Percentiles rank a stretch among this genome's conserved stretches.
Evolutionary conservation across 495 filamentous ascomycete genomes (phyloP).

Genomic region (Chaetomium tenue): DNA sequence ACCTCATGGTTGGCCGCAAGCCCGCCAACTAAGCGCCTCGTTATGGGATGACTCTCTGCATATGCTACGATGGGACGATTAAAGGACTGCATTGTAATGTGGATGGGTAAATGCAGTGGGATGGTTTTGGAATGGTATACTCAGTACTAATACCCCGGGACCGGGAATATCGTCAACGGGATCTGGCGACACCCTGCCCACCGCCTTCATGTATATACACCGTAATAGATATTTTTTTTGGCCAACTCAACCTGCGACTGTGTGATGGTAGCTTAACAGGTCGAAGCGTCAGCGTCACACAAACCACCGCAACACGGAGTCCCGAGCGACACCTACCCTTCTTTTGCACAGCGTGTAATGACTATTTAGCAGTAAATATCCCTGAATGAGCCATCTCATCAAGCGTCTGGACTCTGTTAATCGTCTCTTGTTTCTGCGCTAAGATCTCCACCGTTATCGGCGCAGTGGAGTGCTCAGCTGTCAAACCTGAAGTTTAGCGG

Average conservation of each 20-base stretch:
- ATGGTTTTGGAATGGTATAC: slow-evolving; percentile 2
- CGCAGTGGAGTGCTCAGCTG: slow-evolving; percentile 17
- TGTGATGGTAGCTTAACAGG: too few species aligned
- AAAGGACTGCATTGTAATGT: slow-evolving; percentile 26
- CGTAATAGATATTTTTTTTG: slow-evolving; percentile 13
- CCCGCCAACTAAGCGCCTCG: slow-evolving; percentile 47
- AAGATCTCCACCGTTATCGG: slow-evolving; percentile 4
- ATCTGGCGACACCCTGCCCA: background rate
- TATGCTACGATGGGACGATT: slow-evolving; percentile 25
- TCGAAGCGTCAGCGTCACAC: too few species aligned
- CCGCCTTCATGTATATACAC: slow-evolving; percentile 10
- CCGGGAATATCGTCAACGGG: background rate
- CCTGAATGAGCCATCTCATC: background rate
- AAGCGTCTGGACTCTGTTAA: background rate
- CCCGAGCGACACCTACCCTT: background rate
- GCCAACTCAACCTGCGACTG: background rate
- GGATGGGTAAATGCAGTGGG: slow-evolving; percentile 21
- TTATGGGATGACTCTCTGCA: slow-evolving; percentile 13
- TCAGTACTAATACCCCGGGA: slow-evolving; percentile 17
- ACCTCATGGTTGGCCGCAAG: slow-evolving; percentile 95
- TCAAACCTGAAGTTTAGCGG: slow-evolving; percentile 14
- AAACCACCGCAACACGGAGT: too few species aligned
- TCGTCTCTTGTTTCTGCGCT: background rate
- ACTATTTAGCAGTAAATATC: background rate
- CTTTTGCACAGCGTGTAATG: background rate